Conservation (phyloP, 768 basidiomycete genomes). For the Kwoniella pini region DNA sequence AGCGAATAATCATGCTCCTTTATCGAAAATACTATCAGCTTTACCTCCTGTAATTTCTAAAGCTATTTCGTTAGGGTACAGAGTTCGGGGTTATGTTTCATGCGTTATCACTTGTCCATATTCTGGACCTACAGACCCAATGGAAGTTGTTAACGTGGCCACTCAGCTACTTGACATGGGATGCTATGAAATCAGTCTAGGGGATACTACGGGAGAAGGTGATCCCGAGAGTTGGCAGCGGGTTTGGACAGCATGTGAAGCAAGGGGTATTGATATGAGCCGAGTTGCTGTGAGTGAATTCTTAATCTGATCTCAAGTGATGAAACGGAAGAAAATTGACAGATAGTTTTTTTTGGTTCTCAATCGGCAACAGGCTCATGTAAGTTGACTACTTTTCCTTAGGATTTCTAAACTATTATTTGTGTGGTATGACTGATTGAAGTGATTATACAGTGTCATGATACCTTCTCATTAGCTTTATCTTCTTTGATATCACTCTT, state of each 20-base stretch:
- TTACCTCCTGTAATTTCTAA: slow-evolving; percentile 65
- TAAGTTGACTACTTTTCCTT: too few species aligned
- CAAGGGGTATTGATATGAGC: slow-evolving; percentile 61
- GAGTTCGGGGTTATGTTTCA: slow-evolving; percentile 73
- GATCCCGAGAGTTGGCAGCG: slow-evolving; percentile 68
- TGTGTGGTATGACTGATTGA: too few species aligned
- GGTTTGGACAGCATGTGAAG: slow-evolving; percentile 72
- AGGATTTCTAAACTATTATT: too few species aligned
- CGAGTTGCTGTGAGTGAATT: slow-evolving; percentile 76
- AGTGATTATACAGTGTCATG: slow-evolving; percentile 50
- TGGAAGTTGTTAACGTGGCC: slow-evolving; percentile 68
- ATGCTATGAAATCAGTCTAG: slow-evolving; percentile 81
- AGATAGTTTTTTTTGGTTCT: too few species aligned
- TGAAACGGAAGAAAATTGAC: too few species aligned
- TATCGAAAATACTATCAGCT: slow-evolving; percentile 68
- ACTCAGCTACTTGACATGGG: slow-evolving; percentile 80
- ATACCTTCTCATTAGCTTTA: slow-evolving; percentile 43
- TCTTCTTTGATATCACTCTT: slow-evolving; percentile 34
- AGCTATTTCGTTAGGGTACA: slow-evolving; percentile 69
- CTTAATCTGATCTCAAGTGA: too few species aligned
- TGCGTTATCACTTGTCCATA: slow-evolving; percentile 78
- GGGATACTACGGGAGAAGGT: slow-evolving; percentile 87
- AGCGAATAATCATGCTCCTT: slow-evolving; percentile 79
- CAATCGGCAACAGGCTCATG: slow-evolving; percentile 67
- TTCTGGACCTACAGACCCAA: slow-evolving; percentile 71